A percentile compares a stretch with the other conserved stretches of the same genome.
These are phyloP conservation scores for Taiozyma sp. DNA, from an alignment of 1,139 yeast genomes.

Conservation along the genomic window DNA sequence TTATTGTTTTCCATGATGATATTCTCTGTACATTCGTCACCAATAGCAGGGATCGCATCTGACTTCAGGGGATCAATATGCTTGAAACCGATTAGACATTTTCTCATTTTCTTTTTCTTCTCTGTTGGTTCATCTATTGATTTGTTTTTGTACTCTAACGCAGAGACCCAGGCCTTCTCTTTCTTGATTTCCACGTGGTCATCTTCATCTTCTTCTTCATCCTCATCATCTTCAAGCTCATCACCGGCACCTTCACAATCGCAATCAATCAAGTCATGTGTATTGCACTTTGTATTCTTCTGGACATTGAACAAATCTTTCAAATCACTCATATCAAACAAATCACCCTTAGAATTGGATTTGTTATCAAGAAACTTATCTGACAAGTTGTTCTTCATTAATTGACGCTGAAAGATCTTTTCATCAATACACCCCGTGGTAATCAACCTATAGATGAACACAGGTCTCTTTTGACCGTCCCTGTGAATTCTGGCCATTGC, in stretches of 20 bases:
- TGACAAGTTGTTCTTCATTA: constrained; percentile 78
- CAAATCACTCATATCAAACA: constrained; percentile 61
- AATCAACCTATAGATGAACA: constrained; percentile 75
- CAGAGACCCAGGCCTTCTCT: constrained; percentile 44
- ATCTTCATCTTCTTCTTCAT: constrained; percentile 21
- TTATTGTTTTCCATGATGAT: constrained; percentile 9
- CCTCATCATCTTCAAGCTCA: constrained; percentile 22
- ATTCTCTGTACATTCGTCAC: constrained; percentile 18
- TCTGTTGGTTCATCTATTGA: constrained; percentile 28
- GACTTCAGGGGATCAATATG: constrained; percentile 48
- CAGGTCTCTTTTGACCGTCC: constrained; percentile 83
- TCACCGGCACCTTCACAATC: constrained; percentile 53
- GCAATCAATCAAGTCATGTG: constrained; percentile 84
- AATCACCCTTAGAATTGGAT: constrained; percentile 38
- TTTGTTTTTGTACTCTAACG: constrained; percentile 40
- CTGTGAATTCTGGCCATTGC: constrained; percentile 96
- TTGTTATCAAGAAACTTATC: constrained; percentile 67
- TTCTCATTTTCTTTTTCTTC: constrained; percentile 42
- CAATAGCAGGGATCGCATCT: constrained; percentile 20
- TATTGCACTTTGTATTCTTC: constrained; percentile 53
- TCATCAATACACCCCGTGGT: constrained; percentile 93
- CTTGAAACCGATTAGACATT: constrained; percentile 55
- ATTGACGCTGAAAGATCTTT: constrained; percentile 90
- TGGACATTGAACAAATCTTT: constrained; percentile 69
- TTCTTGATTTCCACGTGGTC: constrained; percentile 16